A percentile compares a stretch with the other conserved stretches of the same genome.
These are phyloP conservation scores for Populus tomentosa DNA, from an alignment of 441 rosid species.

Conservation along the genomic window DNA sequence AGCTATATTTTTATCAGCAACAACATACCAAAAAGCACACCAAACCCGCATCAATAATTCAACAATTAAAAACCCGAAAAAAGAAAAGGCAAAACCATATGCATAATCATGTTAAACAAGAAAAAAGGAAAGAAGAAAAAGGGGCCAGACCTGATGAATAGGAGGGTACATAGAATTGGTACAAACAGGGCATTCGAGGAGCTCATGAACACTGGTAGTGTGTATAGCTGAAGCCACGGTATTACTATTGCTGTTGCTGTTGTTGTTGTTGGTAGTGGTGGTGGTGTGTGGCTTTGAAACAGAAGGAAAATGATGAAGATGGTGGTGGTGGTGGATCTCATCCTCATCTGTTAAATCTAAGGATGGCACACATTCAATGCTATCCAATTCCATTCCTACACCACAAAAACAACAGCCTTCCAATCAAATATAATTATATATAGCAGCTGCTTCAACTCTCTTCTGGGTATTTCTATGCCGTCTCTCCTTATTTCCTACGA, in stretches of 20 bases:
- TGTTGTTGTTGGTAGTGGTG: slow-evolving; percentile 21
- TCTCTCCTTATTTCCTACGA: too few species aligned
- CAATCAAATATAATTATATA: background rate
- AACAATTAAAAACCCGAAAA: background rate
- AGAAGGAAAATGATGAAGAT: slow-evolving; percentile 46
- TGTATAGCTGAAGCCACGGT: slow-evolving; percentile 40
- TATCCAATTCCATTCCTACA: slow-evolving; percentile 62
- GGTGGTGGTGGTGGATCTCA: slow-evolving; percentile 75
- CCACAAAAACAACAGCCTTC: background rate
- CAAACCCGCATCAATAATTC: background rate
- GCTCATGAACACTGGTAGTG: slow-evolving; percentile 90
- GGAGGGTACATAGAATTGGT: slow-evolving; percentile 91
- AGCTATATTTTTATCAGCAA: background rate
- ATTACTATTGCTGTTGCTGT: slow-evolving; percentile 27
- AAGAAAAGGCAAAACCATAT: slow-evolving; percentile 1
- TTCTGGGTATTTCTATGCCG: background rate
- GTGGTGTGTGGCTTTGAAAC: slow-evolving; percentile 51
- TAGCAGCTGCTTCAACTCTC: background rate
- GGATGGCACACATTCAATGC: slow-evolving; percentile 70
- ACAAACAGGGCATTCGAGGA: slow-evolving; percentile 50
- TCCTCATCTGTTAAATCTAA: slow-evolving; percentile 72
- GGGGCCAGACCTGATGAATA: slow-evolving; percentile 73
- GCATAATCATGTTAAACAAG: background rate
- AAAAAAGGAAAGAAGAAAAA: background rate
- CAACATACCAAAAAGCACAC: background rate